Evolutionary conservation across 2,329 filamentous ascomycete genomes (phyloP), one percentile per base, ranked within the genome.

Genomic region (Myriosclerotinia scirpicola): DNA sequence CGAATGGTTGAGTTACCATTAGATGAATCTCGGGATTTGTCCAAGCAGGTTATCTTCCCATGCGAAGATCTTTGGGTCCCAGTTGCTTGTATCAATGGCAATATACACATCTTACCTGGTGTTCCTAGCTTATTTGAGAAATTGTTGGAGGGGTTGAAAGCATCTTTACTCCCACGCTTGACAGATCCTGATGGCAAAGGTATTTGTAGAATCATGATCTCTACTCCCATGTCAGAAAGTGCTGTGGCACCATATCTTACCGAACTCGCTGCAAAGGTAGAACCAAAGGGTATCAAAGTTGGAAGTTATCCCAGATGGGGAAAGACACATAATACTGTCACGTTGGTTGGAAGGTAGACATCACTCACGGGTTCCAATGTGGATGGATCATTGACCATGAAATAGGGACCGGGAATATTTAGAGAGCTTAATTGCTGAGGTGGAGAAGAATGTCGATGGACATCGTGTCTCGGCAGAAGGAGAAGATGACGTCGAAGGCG

Each of bases 301-400:
- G 95, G 95, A 56, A 96, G 92, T 78, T 98, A 99, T 79, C 95
- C 95, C 46, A 83, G 92, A 65, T 97, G 93, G 93, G 92, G 90
- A 6, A 94, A 92, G 82, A 87, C 87, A 74, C 84, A 84, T 70
- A 98, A 98, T 78, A 95, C 93, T 0, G 92, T 98, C 58, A 97
- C 94, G 14, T 81, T 99, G 64, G 93, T 97, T 26, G 86, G 87
- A 71, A 81, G 79, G 82, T 85, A 75, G 72, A 79, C 75, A 55
- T 36, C 7, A 15, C n/a, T 26, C 40, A 65, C 48, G 22, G 30
- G 26, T 34, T 48, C 12, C n/a, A n/a, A 30, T 26, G 40, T 44
- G 38, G 22, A 60, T 48, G 14, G 2, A 20, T 61, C 30, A 17
- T 36, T 56, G 54, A 71, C 67, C 60, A 68, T 55, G 20, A 15